Evolutionary conservation across 2,329 filamentous ascomycete species (phyloP), one percentile per base, ranked within the genome.

Genomic region (Penicillium sp.): DNA sequence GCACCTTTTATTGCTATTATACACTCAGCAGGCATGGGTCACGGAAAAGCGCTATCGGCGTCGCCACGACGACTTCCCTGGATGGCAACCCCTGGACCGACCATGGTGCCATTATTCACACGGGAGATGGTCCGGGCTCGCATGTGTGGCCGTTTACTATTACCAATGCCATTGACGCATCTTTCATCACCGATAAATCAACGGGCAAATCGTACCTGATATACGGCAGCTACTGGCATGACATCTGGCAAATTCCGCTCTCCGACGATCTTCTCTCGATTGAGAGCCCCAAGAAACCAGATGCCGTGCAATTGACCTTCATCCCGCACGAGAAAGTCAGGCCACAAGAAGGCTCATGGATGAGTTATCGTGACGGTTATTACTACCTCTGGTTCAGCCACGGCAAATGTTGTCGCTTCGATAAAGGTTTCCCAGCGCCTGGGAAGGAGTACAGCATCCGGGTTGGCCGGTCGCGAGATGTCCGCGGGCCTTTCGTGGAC

Each of bases 341-440:
- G 40, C 64, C 66, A 0, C 49, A 60, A 14, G 69, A 71, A 42
- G 68, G 67, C 0, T 58, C 61, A 0, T 70, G 63, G 45, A 64
- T 71, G 57, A 69, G 57, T 38, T 70, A 60, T 22, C 55, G 50
- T 4, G 55, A 56, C 3, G 63, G 61, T 1, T 70, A 62, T 36
- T 71, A 70, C 52, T 71, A 71, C 49, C 29, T 59, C 16, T 71
- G 68, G 67, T 69, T 67, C 39, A 70, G 68, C 40, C 60, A 63
- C 45, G 69, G 69, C 10, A 56, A 62, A n/a, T 70, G 68, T 43
- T 70, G 69, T 44, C 48, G 51, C 1, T 65, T 70, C 29, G n/a
- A 54, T 1, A 20, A 50, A 5, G 49, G 49, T 0, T 60, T 68
- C 11, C 66, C 66, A 0, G 20, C 23, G 11, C 50, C 45, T n/a